A percentile compares a stretch with the other conserved stretches of the same genome.
Evolutionary conservation across 1,139 yeast genomes (phyloP).

Genomic region (Pneumocystis carinii): DNA sequence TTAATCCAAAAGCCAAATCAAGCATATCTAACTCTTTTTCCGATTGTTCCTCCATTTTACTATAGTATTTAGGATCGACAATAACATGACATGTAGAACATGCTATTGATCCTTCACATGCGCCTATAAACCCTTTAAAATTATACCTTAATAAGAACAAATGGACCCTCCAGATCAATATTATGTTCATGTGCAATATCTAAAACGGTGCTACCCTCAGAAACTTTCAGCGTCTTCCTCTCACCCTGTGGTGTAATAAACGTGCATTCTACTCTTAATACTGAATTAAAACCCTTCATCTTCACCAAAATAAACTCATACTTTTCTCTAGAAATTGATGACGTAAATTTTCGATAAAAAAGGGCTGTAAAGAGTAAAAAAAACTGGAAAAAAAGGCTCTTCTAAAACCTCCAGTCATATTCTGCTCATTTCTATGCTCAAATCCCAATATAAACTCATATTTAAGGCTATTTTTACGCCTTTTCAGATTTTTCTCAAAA

Average conservation of each 20-base stretch:
- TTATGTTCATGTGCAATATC: conserved; percentile 92
- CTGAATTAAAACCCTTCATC: background rate
- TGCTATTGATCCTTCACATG: conserved; percentile 98
- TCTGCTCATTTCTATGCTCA: background rate
- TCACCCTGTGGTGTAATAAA: conserved; percentile 85
- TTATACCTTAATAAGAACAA: no score
- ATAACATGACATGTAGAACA: conserved; percentile 96
- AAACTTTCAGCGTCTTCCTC: conserved; percentile 66
- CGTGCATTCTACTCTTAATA: conserved; percentile 36
- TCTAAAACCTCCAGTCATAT: background rate
- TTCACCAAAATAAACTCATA: background rate
- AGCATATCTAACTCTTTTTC: conserved; percentile 98
- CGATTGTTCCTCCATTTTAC: conserved; percentile 80
- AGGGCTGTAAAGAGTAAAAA: background rate
- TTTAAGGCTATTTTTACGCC: background rate
- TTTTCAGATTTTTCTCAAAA: background rate
- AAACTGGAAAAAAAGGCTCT: background rate
- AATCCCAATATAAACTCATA: background rate
- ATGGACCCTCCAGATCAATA: conserved; percentile 67
- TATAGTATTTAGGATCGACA: conserved; percentile 88
- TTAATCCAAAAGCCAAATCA: conserved; percentile 89
- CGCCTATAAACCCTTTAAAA: conserved; percentile 31
- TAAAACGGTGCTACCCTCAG: conserved; percentile 79
- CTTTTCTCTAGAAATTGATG: background rate
- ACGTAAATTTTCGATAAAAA: background rate